phyloP scores from a whole-genome alignment of 305 asterid species.

The Rubia balearica region DNA sequence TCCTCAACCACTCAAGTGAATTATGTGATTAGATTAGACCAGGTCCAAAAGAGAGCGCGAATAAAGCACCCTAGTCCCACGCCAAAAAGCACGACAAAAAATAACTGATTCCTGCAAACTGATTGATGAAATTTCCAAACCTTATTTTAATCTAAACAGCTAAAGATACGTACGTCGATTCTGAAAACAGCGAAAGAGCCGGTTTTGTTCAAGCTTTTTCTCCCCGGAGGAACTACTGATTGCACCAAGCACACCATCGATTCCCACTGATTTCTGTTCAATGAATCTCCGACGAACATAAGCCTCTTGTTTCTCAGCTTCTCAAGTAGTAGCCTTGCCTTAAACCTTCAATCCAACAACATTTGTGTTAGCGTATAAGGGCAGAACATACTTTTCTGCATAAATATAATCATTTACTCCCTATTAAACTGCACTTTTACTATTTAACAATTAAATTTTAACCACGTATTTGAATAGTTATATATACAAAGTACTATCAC shows the following conservation, averaged over 20 bases:
- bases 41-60: background rate
- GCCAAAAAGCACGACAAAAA: background rate
- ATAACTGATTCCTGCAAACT: background rate
- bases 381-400: too few relatives aligned
- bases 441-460: too few relatives aligned
- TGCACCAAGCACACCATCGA: constrained; percentile 67
- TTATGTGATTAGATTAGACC: background rate
- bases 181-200: constrained; percentile 71
- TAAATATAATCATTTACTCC: too few relatives aligned
- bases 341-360: constrained; percentile 30
- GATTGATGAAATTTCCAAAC: background rate
- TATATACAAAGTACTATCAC: too few relatives aligned
- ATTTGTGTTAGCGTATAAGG: too few relatives aligned
- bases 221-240: constrained; percentile 40
- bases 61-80: background rate
- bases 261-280: constrained; percentile 83
- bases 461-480: too few relatives aligned
- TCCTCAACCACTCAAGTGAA: background rate
- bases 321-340: constrained; percentile 48
- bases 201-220: constrained; percentile 58
- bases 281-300: constrained; percentile 71
- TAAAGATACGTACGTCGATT: constrained; percentile 41
- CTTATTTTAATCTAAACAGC: background rate
- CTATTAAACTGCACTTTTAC: too few relatives aligned
- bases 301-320: constrained; percentile 62